Base-by-base conservation (phyloP, 805 yeast genomes). In the Monosporozyma yasuniensis region DNA sequence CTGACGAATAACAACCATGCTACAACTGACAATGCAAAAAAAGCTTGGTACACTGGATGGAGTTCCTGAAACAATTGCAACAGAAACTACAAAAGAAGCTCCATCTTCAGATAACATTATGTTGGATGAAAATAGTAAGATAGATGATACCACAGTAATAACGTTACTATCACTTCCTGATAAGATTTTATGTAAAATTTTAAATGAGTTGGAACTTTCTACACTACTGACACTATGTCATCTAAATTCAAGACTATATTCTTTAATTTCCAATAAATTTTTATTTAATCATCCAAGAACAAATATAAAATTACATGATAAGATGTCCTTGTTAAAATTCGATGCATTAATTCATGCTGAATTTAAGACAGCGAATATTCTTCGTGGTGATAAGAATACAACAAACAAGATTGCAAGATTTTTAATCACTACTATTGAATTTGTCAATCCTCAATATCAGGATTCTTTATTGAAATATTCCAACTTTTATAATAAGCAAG, bases 401-500 rank as follows among this genome's bases (percentile, higher is more conserved):
- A 35, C 42, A 8, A 52, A 60, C 3, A 57, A 57, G 43, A 62
- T 63, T 46, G 54, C 56, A 4, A 54, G 69, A 30, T 61, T 61
- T 46, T 46, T 63, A 28, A 61, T 64, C 4, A 54, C 55, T 21
- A 50, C 61, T 12, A 54, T 63, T 14, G 65, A 63, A 35, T 65
- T 65, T 48, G 55, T 50, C 9, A 52, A 63, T 30, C 69, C 69
- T 4, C 61, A 60, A 44, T 64, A 61, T 41, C 68, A 64, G 45
- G 68, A 65, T 48, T 64, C 68, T 14, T 42, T 65, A 9, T 53
- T 64, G 48, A 65, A 65, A 51, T 65, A 65, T 47, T 56, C 65
- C 47, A 62, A 60, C 42, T 65, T 52, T 43, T 54, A 63, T 35
- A 54, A 52, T 25, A 56, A 52, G 23, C 52, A 50, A 7, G 53